Conservation (phyloP, 192 early-diverging fungal species). For the Podila clonocystis region DNA sequence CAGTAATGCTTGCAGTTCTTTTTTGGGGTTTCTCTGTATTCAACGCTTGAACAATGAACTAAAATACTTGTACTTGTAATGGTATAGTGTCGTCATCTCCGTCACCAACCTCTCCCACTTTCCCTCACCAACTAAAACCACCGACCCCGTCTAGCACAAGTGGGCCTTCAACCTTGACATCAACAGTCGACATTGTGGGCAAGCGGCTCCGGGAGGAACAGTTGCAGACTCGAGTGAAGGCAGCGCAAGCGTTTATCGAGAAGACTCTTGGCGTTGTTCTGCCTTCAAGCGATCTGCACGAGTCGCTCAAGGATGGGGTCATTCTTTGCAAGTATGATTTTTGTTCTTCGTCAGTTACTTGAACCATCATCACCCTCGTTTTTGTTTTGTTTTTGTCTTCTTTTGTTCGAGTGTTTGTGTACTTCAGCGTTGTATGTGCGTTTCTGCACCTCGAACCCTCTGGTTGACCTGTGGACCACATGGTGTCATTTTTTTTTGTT, state of each 20-base stretch:
- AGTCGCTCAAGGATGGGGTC: conserved; percentile 77
- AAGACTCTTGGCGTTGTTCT: conserved; percentile 66
- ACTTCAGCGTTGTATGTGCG: not conserved
- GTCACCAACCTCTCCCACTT: not conserved
- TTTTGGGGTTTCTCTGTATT: no score
- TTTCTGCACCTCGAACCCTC: conserved; percentile 5
- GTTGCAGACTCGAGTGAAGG: conserved; percentile 67
- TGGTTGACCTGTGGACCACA: not conserved
- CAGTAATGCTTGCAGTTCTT: no score
- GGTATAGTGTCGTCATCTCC: no score
- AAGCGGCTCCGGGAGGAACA: conserved; percentile 66
- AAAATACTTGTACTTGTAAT: no score
- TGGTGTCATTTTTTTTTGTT: conserved; percentile 2
- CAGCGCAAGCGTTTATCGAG: conserved; percentile 72
- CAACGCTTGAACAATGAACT: no score
- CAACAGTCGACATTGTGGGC: conserved; percentile 37
- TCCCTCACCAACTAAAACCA: not conserved
- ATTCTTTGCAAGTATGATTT: conserved; percentile 75
- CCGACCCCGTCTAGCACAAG: not conserved
- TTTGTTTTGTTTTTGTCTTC: conserved; percentile 6
- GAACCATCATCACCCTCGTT: not conserved
- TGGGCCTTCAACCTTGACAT: not conserved
- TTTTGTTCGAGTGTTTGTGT: conserved; percentile 1
- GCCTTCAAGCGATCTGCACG: conserved; percentile 63
- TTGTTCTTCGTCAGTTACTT: conserved; percentile 1